These are phyloP conservation scores for Malus hybrid DNA, from an alignment of 331 rosid species.

Conservation along the genomic window DNA sequence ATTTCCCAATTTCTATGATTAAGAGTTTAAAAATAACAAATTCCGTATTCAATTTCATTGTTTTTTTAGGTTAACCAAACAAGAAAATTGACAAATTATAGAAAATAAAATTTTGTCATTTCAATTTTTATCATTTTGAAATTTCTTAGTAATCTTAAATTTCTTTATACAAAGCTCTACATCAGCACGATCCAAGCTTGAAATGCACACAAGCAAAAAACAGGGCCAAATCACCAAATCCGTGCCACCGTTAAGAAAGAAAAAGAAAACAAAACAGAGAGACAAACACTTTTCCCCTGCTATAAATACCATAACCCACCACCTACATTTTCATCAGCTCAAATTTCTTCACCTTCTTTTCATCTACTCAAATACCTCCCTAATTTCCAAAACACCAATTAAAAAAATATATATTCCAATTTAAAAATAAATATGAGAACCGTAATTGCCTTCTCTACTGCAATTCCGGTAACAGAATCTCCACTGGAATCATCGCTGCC, in stretches of 20 bases:
- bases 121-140: too few species aligned
- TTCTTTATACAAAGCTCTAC: neutral
- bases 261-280: neutral
- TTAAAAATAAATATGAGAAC: constrained; percentile 26
- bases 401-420: neutral
- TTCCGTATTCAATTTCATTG: too few species aligned
- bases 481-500: neutral
- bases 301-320: constrained; percentile 32
- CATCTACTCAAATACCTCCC: neutral
- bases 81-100: too few species aligned
- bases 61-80: too few species aligned
- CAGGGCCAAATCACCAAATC: constrained; percentile 9
- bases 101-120: too few species aligned
- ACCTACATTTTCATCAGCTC: constrained; percentile 22
- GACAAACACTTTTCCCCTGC: neutral
- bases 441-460: constrained; percentile 21
- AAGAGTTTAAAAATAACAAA: too few species aligned
- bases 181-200: neutral
- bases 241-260: constrained; percentile 11
- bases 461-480: constrained; percentile 4
- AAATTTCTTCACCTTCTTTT: neutral
- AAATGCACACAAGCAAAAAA: constrained; percentile 10
- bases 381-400: neutral
- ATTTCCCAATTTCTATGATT: too few species aligned
- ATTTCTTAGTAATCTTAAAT: too few species aligned